Base-by-base conservation (phyloP, 768 basidiomycete species). In the Rubroboletus pulcherrimus region DNA sequence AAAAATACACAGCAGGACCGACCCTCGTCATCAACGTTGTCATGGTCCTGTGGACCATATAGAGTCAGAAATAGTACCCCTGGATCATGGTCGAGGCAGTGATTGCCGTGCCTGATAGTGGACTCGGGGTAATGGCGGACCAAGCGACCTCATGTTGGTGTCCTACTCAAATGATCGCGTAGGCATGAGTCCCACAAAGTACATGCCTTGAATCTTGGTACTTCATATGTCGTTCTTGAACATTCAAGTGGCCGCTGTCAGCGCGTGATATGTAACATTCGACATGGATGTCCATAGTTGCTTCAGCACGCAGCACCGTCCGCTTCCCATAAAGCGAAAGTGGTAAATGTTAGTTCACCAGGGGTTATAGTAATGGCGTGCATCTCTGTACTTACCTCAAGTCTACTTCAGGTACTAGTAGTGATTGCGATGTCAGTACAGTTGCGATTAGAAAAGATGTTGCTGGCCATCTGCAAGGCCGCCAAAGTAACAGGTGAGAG, bases 401-500 rank as follows among this genome's bases (percentile, higher is more conserved):
- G n/a, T 9, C 26, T 7, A 24, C 24, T 38, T 19, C 7, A 30
- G 10, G 33, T 1, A 15, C 8, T 10, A 2, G n/a, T 7, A 38
- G 19, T 17, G 38, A 40, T 24, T 21, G 30, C 7, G 35, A 29
- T 5, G 17, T 38, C 17, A 24, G 24, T 29, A 29, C 2, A 29
- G 29, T 14, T n/a, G 26, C 26, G 21, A 35, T 49, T 59, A 81
- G 59, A 84, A 91, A 57, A 86, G 62, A 39, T 80, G 67, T 51
- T 84, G 85, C 63, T 92, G 89, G 3, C 86, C 88, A 24, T 71
- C 69, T 9, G 74, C 89, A 41, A 98, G 73, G 12, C 92, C 92
- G 7, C 96, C 96, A 71, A 87, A 97, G 70, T 97, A 96, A 68
- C 91, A 94, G 1, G 93, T 97, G 50, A 98, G 72, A 0, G 95